Conservation (phyloP, 176 grass and related monocot species). For the Elymus sibiricus region DNA sequence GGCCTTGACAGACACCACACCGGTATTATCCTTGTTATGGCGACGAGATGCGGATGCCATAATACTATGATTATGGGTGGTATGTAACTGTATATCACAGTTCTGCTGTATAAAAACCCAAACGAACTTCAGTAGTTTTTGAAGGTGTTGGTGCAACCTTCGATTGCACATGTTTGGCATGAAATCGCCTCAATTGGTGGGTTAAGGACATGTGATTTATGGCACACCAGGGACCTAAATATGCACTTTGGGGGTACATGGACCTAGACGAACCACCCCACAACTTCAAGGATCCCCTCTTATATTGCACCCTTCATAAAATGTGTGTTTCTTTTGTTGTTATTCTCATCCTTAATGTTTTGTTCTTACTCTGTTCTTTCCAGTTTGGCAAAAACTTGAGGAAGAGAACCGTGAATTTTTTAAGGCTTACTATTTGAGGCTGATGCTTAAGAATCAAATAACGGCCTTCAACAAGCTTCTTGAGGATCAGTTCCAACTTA, state of each 20-base stretch:
- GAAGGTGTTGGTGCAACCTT: background rate
- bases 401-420: constrained; percentile 88
- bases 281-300: background rate
- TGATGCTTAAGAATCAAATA: constrained; percentile 98
- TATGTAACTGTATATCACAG: background rate
- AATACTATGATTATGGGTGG: background rate
- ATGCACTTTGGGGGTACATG: background rate
- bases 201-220: background rate
- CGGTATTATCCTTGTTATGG: background rate
- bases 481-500: constrained; percentile 61
- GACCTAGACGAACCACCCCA: background rate
- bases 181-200: background rate
- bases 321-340: background rate
- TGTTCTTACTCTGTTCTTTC: constrained; percentile 20
- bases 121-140: background rate
- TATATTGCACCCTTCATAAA: background rate
- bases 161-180: background rate
- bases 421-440: constrained; percentile 88
- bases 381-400: constrained; percentile 98
- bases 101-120: background rate
- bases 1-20: background rate
- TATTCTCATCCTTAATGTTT: background rate
- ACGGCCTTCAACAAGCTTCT: constrained; percentile 79
- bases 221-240: background rate
- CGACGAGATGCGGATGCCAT: background rate